Evolutionary conservation across 2,329 filamentous ascomycete species (phyloP), one percentile per base, ranked within the genome.

Genomic region (Passalora sequoiae): DNA sequence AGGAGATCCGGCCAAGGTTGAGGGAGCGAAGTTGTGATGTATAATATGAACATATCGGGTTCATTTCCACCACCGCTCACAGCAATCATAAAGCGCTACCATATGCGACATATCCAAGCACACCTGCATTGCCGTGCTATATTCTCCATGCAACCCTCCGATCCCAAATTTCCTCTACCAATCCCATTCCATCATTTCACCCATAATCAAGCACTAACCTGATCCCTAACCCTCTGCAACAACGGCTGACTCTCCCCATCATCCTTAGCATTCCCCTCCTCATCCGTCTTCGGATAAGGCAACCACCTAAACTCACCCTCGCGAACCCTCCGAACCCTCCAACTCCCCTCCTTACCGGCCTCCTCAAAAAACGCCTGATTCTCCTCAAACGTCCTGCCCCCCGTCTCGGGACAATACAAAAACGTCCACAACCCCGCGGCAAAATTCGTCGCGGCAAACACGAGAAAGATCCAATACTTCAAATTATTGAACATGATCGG

Each of bases 401-500:
- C 77, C 10, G 69, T 77, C 58, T 80, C 77, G 0, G 77, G 77
- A 6, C 65, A 58, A 43, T 69, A 72, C 1, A 72, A 47, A 53
- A 69, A 79, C 0, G 76, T 80, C 72, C 72, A 76, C 19, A 69
- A 53, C 1, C 75, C 77, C 0, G 77, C 77, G 31, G 78, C 60
- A 0, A 68, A 61, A 50, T 80, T 81, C 0, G 74, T 78, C 2
- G 52, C 69, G 0, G 71, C 71, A 46, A 80, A 80, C 6, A 79
- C 67, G 3, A 77, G 58, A 60, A 79, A 80, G 19, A 80, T 66
- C 63, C 70, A 77, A 62, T 76, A 78, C n/a, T 70, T 68, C 22
- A 79, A 62, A 49, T 77, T 76, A 60, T 79, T 78, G 63, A 80
- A 80, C 50, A 76, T 66, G 51, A 79, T 72, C 0, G 76, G 76